phyloP scores from a whole-genome alignment of 768 basidiomycete genomes.

The Rhizopogon vesiculosus region DNA sequence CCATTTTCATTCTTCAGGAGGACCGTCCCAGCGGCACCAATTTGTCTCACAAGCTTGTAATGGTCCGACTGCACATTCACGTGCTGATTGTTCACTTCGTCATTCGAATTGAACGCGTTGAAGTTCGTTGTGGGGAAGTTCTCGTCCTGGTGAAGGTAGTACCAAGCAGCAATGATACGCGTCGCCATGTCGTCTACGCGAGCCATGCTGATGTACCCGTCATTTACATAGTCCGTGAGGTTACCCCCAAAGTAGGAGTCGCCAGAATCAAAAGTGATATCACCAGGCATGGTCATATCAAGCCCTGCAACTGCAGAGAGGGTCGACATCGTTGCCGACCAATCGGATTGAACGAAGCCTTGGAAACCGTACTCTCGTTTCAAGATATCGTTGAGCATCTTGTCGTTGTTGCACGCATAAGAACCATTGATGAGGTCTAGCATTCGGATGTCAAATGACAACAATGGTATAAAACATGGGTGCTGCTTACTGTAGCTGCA shows the following conservation, averaged over 20 bases:
- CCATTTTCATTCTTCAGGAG: constrained; percentile 67
- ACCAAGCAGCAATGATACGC: constrained; percentile 72
- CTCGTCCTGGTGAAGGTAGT: constrained; percentile 51
- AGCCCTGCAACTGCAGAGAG: constrained; percentile 55
- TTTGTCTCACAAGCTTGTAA: constrained; percentile 58
- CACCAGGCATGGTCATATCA: constrained; percentile 75
- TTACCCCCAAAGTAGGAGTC: constrained; percentile 63
- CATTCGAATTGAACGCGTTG: constrained; percentile 53
- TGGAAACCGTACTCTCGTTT: constrained; percentile 76
- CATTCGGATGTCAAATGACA: constrained; percentile 1
- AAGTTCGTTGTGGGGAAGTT: constrained; percentile 68
- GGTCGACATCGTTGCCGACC: constrained; percentile 62
- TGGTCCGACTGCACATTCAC: constrained; percentile 72
- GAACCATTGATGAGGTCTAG: constrained; percentile 64
- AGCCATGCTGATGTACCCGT: constrained; percentile 62
- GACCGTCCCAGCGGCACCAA: constrained; percentile 71
- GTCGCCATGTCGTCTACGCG: constrained; percentile 81
- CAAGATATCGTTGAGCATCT: constrained; percentile 66
- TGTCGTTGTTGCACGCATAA: constrained; percentile 73
- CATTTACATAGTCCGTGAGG: constrained; percentile 62
- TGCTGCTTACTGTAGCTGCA: constrained; percentile 61
- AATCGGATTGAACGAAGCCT: constrained; percentile 76
- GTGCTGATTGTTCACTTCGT: constrained; percentile 51
- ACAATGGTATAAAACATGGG: not conserved
- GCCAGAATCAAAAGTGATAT: constrained; percentile 45